Evolutionary conservation across 129 eudicot genomes (phyloP), one percentile per base, ranked within the genome.

Genomic region (Daucus carota): DNA sequence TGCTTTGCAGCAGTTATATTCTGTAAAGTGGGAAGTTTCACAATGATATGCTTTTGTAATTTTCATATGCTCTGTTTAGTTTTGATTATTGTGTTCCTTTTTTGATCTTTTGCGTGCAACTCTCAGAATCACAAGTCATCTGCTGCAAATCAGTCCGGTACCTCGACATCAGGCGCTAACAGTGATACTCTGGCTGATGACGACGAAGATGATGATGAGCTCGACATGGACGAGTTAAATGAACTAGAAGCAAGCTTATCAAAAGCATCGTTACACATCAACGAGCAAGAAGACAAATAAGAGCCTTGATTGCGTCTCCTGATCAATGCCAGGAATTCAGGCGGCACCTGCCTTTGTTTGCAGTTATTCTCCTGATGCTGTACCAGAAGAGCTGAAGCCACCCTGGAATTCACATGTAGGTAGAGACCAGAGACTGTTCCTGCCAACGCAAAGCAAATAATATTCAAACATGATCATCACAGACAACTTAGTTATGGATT

Each of bases 171-270:
- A n/a, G 86, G 71, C 2, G 52, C 57, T 29, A 52, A 15, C 24
- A 78, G 78, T 24, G 83, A 81, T 18, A 85, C 48, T 76, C 82
- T 59, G 77, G 81, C 72, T 18, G 87, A 82, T 0, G 92, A 83
- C 15, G 88, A 83, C 12, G 86, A 85, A 0, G 90, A 89, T 18
- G 94, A 89, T n/a, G 94, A 89, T 68, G 95, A 89, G 80, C 85
- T 90, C 11, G 88, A 90, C 72, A 52, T 85, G 77, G 96, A 90
- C 68, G 96, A 89, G 77, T 81, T 89, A 69, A 79, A 89, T 69
- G 96, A 87, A 66, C 88, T 89, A 60, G 91, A 89, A 87, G 89
- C 91, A 69, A 89, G 91, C 74, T 72, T 87, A 74, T 77, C 95
- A 26, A 87, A 74, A 79, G 81, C 89, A 24, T 87, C 96, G 17